Evolutionary conservation across 1,284 basidiomycete genomes (phyloP), one percentile per base, ranked within the genome.

Genomic region (Mycena sp.): DNA sequence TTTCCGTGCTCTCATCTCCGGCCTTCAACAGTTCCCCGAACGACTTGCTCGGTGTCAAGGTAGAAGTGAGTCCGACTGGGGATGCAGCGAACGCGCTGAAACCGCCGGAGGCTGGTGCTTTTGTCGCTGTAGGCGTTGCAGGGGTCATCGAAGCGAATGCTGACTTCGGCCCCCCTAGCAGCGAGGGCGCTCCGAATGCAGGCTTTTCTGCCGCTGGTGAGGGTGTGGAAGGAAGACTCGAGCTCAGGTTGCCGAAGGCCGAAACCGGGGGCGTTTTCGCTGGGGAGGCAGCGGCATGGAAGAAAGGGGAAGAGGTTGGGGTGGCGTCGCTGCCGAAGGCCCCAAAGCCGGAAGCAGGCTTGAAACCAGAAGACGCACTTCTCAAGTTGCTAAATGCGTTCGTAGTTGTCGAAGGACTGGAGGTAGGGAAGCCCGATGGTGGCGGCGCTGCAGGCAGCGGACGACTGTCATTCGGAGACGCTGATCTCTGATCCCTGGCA

Each of bases 271-370:
- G 69, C 1, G 75, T 55, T 41, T 74, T 77, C 26, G 55, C 6
- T 49, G 48, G 59, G 25, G 64, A 58, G 50, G 77, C 72, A 49
- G 78, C n/a, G n/a, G n/a, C 75, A 2, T 83, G 82, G 71, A 84
- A 81, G 75, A 88, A 89, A 1, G 87, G 86, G 2, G 88, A 89
- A 19, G 75, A 71, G 14, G 68, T 62, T 0, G 78, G 71, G 6
- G 73, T 69, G 40, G 62, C 55, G 37, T 69, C 68, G 41, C 71
- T 73, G 25, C 76, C 78, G 70, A 83, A 82, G 0, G 67, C 67
- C 25, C 71, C 71, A 30, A 72, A 72, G 10, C 69, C 70, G 12
- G 69, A 61, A n/a, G 70, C 72, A 29, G 69, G 72, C 51, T 72
- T 73, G 55, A 64, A 64, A n/a, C 62, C 65, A 3, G 62, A 55